These are phyloP conservation scores for Prunus dulcis DNA, from an alignment of 306 rosid genomes.

Conservation along the genomic window DNA sequence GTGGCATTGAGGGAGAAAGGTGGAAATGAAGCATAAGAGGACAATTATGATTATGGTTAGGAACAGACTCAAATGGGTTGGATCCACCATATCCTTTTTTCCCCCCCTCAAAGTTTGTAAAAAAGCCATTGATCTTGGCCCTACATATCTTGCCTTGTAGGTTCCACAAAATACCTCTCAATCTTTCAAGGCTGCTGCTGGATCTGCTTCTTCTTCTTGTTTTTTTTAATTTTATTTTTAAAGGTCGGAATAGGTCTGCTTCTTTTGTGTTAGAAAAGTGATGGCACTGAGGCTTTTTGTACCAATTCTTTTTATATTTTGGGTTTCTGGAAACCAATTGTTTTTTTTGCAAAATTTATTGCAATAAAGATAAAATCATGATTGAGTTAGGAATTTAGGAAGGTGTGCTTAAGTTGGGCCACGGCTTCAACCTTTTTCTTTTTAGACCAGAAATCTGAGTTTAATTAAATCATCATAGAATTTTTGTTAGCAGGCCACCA, in stretches of 20 bases:
- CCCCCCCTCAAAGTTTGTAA: slow-evolving; percentile 45
- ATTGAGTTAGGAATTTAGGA: slow-evolving; percentile 36
- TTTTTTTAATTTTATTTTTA: neutral
- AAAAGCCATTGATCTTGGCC: slow-evolving; percentile 26
- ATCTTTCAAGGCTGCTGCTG: slow-evolving; percentile 17
- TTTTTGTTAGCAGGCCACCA: neutral
- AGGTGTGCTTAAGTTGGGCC: slow-evolving; percentile 29
- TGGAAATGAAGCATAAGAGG: slow-evolving; percentile 34
- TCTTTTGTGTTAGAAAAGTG: neutral
- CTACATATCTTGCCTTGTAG: slow-evolving; percentile 45
- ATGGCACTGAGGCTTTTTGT: neutral
- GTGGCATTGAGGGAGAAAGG: slow-evolving; percentile 36
- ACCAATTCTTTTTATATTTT: neutral
- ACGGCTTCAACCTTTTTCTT: slow-evolving; percentile 17
- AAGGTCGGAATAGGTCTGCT: neutral
- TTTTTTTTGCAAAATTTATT: neutral
- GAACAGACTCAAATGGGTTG: slow-evolving; percentile 54
- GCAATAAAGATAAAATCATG: slow-evolving; percentile 21
- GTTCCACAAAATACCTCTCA: slow-evolving; percentile 29
- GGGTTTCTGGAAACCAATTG: neutral
- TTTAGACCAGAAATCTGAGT: slow-evolving; percentile 1
- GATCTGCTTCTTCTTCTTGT: neutral
- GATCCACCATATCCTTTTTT: slow-evolving; percentile 44
- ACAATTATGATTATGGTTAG: slow-evolving; percentile 48
- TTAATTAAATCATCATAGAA: neutral